Base-by-base conservation (phyloP, 352 stramenopile genomes). In the Phytopythium cucurbitacearum region DNA sequence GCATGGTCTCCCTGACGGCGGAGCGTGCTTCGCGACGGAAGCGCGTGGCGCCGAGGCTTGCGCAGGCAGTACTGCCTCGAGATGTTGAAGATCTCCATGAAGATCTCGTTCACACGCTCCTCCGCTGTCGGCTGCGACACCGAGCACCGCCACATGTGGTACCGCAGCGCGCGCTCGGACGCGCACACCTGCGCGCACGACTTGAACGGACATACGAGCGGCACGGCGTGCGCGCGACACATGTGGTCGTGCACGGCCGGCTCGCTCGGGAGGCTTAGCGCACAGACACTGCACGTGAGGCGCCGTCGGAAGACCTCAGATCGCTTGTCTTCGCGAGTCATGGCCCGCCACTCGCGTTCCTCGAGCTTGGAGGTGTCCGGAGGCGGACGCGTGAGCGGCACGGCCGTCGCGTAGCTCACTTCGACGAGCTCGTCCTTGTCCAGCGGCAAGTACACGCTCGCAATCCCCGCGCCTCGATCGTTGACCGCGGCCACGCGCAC, bases 61-160 rank as follows among this genome's bases (percentile, higher is more conserved):
- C 75, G 69, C 39, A 90, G 67, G 50, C 78, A 90, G 40, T 93
- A 93, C 55, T 91, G 80, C 2, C 69, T 62, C 32, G 83, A 93
- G 0, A 89, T 57, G 50, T 81, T 60, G 36, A 89, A 87, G 7
- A 89, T 86, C 41, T 87, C 69, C 58, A 91, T 81, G 53, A 90
- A 91, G 1, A 88, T 58, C 33, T 68, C 64, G 42, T 74, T 89
- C 15, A 70, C 57, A 3, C 67, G 58, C 56, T 93, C 83, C 36
- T 89, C 77, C 0, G 43, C 28, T 5, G 76, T 87, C 12, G 77
- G 69, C 15, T 71, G 76, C 4, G 73, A 65, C 32, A 88, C 65
- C 12, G 80, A 76, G 41, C 70, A 87, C 33, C 79, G 74, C 74
- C 76, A 88, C 6, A 93, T 75, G 36, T 93, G 83, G 42, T 91